Percentiles rank a stretch among this genome's conserved stretches.
Evolutionary conservation across 2,329 filamentous ascomycete genomes (phyloP).

Genomic region (Aspergillus chevalieri): DNA sequence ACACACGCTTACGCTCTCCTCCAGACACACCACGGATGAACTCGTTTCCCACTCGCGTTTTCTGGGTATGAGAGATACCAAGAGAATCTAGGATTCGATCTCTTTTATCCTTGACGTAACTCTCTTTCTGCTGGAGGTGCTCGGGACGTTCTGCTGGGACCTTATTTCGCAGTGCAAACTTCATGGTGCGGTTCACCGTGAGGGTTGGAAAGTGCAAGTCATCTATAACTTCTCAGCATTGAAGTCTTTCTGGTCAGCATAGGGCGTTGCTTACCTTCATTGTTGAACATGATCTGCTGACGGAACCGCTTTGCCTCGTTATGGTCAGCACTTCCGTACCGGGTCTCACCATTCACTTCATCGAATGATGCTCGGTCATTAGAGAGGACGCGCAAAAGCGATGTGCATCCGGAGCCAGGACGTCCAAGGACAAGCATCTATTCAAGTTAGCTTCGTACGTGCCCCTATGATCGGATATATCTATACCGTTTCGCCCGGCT

Average conservation of each 20-base stretch:
- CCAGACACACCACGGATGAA: conserved; percentile 61
- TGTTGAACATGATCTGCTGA: conserved; percentile 59
- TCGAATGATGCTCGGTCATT: conserved; percentile 58
- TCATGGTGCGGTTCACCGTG: conserved; percentile 66
- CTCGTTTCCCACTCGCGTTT: conserved; percentile 62
- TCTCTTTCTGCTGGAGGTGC: conserved; percentile 16
- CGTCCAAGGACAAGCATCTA: conserved; percentile 60
- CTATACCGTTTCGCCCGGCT: conserved; percentile 40
- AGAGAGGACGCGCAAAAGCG: conserved; percentile 61
- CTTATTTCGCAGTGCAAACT: conserved; percentile 59
- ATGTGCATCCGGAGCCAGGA: conserved; percentile 64
- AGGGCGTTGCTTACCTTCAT: conserved; percentile 43
- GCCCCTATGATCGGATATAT: neutral
- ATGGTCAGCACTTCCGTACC: conserved; percentile 50
- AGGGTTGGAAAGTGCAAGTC: conserved; percentile 70
- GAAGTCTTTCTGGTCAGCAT: neutral
- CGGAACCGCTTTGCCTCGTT: conserved; percentile 38
- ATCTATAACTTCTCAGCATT: conserved; percentile 27
- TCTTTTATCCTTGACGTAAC: conserved; percentile 25
- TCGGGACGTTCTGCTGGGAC: conserved; percentile 23
- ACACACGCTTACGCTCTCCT: conserved; percentile 63
- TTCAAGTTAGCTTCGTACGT: neutral
- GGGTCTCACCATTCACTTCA: conserved; percentile 48
- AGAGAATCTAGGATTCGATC: conserved; percentile 28
- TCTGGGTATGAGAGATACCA: conserved; percentile 46